Base-by-base conservation (phyloP, 1,284 basidiomycete species). In the Hemileia vastatrix region DNA sequence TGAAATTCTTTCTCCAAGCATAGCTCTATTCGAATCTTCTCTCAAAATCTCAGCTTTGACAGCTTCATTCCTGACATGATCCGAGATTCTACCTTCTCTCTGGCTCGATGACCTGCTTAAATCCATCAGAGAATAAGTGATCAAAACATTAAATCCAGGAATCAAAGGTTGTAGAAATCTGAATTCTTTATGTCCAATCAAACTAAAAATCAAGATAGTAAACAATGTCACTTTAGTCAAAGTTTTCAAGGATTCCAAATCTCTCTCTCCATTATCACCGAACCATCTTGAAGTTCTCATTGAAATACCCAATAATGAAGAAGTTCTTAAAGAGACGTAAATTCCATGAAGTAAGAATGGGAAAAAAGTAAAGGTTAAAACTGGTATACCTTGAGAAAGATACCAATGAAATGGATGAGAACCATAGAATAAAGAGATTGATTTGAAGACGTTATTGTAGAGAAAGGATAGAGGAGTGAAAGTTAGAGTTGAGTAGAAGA, bases 141-240 rank as follows among this genome's bases (percentile, higher is more conserved):
- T 86, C 61, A 95, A 81, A 23, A 94, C 71, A 67, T 93, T 85
- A 47, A 95, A 77, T n/a, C 89, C 77, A 0, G 94, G 92, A 0
- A 97, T 79, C 3, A 97, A 74, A 0, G 93, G 92, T 69, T 97
- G 94, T 2, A 98, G 78, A 77, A 99, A 98, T 2, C 95, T 81
- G 87, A 92, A 96, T 79, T 99, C 95, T 70, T 97, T 98, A 77
- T 95, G 90, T 1, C 86, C 84, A 6, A 87, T 81, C 9, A 87
- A 71, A 21, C 69, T 71, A 61, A 66, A 71, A 3, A 67, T 47
- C 1, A 18, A 61, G 2, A 72, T 54, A 1, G 66, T 68, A 32
- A 66, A 67, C 15, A 65, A 32, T 1, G 60, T 50, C 2, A 68
- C 57, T 8, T 48, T 43, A 2, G 67, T n/a, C n/a, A n/a, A n/a